These are phyloP conservation scores for Plasmodium malariae DNA, from an alignment of 169 alveolate genomes.

Conservation along the genomic window DNA sequence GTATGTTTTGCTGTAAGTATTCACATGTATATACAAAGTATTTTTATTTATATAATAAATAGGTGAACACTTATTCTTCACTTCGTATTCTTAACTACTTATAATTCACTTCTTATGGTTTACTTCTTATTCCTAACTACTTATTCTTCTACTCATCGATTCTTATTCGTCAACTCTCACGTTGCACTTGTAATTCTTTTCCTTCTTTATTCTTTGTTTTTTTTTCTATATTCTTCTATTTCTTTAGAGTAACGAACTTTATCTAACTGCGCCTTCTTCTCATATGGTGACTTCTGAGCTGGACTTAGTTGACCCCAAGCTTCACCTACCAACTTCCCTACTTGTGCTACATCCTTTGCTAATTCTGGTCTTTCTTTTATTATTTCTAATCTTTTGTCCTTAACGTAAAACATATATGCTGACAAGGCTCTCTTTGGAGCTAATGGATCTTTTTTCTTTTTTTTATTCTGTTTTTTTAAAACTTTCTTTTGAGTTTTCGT, in stretches of 20 bases:
- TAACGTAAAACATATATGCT: constrained; percentile 92
- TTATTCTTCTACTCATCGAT: too few relatives aligned
- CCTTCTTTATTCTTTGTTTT: constrained; percentile 41
- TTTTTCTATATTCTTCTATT: constrained; percentile 84
- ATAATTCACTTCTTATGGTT: too few relatives aligned
- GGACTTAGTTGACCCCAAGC: constrained; percentile 92
- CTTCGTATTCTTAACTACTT: too few relatives aligned
- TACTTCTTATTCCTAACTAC: too few relatives aligned
- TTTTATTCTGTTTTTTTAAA: constrained; percentile 76
- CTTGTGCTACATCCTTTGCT: constrained; percentile 91
- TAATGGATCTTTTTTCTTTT: constrained; percentile 89
- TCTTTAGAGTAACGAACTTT: constrained; percentile 90
- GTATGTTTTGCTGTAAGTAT: too few relatives aligned
- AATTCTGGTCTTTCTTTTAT: constrained; percentile 88
- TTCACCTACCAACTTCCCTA: constrained; percentile 92
- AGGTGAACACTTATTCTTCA: too few relatives aligned
- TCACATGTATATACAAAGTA: too few relatives aligned
- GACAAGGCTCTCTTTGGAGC: constrained; percentile 93
- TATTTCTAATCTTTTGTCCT: constrained; percentile 89
- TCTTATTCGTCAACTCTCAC: too few relatives aligned
- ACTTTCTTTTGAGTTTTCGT: constrained; percentile 76
- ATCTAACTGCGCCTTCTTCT: constrained; percentile 91
- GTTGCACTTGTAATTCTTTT: too few relatives aligned
- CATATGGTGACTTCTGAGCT: constrained; percentile 91
- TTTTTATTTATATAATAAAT: too few relatives aligned